These are phyloP conservation scores for Paradendryphiella salina DNA, from an alignment of 2,329 filamentous ascomycete genomes.

Conservation along the genomic window DNA sequence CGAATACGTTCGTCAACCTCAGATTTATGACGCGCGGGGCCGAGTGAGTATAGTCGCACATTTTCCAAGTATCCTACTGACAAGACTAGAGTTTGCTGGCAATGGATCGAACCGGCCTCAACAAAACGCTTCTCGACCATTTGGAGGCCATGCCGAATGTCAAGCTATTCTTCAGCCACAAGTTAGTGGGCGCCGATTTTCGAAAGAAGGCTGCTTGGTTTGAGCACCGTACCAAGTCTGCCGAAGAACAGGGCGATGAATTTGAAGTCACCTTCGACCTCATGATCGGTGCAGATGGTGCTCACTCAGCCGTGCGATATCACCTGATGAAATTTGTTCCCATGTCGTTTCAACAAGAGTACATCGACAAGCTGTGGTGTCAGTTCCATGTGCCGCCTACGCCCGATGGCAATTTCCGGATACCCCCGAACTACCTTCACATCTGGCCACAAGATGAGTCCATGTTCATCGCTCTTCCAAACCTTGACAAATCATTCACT, in stretches of 20 bases:
- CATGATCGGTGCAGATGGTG: conserved; percentile 92
- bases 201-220: conserved; percentile 82
- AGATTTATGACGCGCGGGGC: conserved; percentile 87
- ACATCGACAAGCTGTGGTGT: conserved; percentile 97
- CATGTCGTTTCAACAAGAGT: conserved; percentile 90
- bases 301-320: conserved; percentile 86
- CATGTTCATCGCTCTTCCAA: conserved; percentile 98
- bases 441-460: conserved; percentile 94
- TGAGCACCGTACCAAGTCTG: conserved; percentile 56
- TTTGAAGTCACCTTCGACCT: conserved; percentile 87
- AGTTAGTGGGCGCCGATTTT: conserved; percentile 89
- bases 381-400: conserved; percentile 79
- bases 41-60: conserved; percentile 62
- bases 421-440: conserved; percentile 91
- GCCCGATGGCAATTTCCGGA: conserved; percentile 63
- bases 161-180: conserved; percentile 89
- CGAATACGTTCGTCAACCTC: conserved; percentile 72
- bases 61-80: conserved; percentile 11
- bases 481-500: conserved; percentile 87
- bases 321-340: conserved; percentile 94
- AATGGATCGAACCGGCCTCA: conserved; percentile 81
- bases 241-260: conserved; percentile 54
- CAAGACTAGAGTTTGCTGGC: conserved; percentile 74
- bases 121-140: conserved; percentile 80
- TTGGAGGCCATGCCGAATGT: conserved; percentile 86